These are phyloP conservation scores for Pulveroboletus ravenelii DNA, from an alignment of 768 basidiomycete species.

Conservation along the genomic window DNA sequence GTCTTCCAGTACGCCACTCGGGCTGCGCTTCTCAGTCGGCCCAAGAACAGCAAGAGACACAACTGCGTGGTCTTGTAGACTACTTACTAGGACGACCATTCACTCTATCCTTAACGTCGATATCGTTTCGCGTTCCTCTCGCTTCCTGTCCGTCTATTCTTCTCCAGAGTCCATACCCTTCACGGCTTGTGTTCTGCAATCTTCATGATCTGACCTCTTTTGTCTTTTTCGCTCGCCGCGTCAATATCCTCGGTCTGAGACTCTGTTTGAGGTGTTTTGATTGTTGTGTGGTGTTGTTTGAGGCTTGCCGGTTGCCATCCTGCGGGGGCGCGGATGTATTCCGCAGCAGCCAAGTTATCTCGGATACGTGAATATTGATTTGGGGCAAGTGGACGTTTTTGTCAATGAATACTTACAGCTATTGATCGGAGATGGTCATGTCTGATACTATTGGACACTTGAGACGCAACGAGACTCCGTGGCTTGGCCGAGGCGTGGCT, in stretches of 20 bases:
- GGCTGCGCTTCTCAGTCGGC: slow-evolving; percentile 72
- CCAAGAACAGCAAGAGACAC: slow-evolving; percentile 40
- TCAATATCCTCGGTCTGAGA: not conserved
- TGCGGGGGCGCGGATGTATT: slow-evolving; percentile 2
- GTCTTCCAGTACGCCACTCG: slow-evolving; percentile 98
- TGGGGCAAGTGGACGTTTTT: not conserved
- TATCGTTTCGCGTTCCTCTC: slow-evolving; percentile 16
- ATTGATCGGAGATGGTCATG: not conserved
- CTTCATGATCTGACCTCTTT: slow-evolving; percentile 34
- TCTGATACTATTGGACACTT: not conserved
- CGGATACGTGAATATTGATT: no score
- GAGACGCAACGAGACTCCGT: no score
- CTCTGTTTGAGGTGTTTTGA: not conserved
- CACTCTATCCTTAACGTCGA: slow-evolving; percentile 20
- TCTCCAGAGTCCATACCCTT: slow-evolving; percentile 34
- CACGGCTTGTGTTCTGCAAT: slow-evolving; percentile 36
- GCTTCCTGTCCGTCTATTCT: slow-evolving; percentile 13
- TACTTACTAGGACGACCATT: slow-evolving; percentile 20
- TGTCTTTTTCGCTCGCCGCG: slow-evolving; percentile 7
- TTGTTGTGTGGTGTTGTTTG: slow-evolving; percentile 3
- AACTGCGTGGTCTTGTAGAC: slow-evolving; percentile 44
- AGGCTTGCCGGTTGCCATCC: slow-evolving; percentile 17
- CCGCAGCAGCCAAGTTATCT: slow-evolving; percentile 11
- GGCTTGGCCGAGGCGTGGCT: no score
- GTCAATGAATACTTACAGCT: not conserved